Evolutionary conservation across 2,329 filamentous ascomycete genomes (phyloP), one percentile per base, ranked within the genome.

Genomic region (Taxawa tesnikishii): DNA sequence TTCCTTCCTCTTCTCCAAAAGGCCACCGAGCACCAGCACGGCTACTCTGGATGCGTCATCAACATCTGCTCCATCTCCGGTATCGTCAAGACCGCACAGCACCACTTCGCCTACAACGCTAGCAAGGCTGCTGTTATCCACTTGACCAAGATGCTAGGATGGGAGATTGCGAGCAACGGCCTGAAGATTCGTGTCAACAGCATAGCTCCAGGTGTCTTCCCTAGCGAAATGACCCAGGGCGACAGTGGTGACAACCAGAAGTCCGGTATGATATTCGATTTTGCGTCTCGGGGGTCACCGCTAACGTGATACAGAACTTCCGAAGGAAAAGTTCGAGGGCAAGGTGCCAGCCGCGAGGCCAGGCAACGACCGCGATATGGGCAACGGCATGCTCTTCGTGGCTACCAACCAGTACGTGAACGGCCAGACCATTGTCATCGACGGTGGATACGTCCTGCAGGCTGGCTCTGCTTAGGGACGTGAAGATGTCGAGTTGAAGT

Each of bases 341-440:
- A 64, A 63, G 30, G 53, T 69, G 30, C 65, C 68, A 6, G 62
- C 66, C 5, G 53, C 55, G 37, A 46, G 67, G 26, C 69, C 69
- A 0, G 73, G 72, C 0, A 65, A 69, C 15, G 73, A 75, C 40
- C 50, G 64, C 18, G 71, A 75, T 44, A 75, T 75, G 62, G 70
- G 67, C 1, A 60, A 62, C 26, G 67, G 66, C 0, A 59, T 75
- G 3, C 48, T 77, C 15, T 75, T 69, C 38, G 55, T 61, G 12
- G 65, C 62, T n/a, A 53, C 44, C 18, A 65, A 56, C 42, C 62
- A 63, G 42, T 69, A 67, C 39, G 46, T 67, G 9, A 69, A 69
- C 37, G 65, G 64, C 0, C 54, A 61, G 47, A 62, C 55, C 1
- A 49, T 68, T 14, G 56, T 62, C 2, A 64, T 73, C 4, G 68